Conservation (phyloP, 352 stramenopile genomes). For the Aphanomyces stellatus region DNA sequence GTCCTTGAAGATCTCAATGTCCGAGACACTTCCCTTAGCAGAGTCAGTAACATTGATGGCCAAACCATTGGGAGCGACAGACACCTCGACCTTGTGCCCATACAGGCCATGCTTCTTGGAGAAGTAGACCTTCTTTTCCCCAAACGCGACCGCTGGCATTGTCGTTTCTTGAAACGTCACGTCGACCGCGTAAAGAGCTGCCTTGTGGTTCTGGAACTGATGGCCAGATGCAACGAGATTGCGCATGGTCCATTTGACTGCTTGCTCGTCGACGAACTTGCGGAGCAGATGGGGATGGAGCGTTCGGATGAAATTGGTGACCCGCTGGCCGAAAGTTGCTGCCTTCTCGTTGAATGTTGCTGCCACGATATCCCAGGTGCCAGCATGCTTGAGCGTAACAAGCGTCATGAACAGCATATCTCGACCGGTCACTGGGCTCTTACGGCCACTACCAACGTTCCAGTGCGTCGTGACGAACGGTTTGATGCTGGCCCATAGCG, state of each 20-base stretch:
- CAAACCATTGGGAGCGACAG: not conserved
- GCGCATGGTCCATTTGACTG: not conserved
- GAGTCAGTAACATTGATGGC: constrained; percentile 1
- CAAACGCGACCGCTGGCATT: not conserved
- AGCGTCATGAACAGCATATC: constrained; percentile 15
- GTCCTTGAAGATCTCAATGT: not conserved
- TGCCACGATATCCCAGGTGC: constrained; percentile 4
- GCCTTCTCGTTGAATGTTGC: not conserved
- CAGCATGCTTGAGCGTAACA: not conserved
- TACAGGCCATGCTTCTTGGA: constrained; percentile 15
- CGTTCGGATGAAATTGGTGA: not conserved
- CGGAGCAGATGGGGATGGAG: not conserved
- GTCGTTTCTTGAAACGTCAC: constrained; percentile 2
- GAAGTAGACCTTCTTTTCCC: constrained; percentile 1
- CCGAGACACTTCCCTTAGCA: not conserved
- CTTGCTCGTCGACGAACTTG: not conserved
- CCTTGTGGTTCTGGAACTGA: not conserved
- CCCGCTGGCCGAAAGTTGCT: constrained; percentile 1
- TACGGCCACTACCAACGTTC: constrained; percentile 2
- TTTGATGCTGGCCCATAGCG: not conserved
- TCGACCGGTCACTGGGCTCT: not conserved
- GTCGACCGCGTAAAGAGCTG: constrained; percentile 1
- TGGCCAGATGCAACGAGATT: not conserved
- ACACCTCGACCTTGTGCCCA: constrained; percentile 1
- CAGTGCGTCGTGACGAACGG: not conserved